Conservation (phyloP, 148 eudicot species). For the Cornus kousa region DNA sequence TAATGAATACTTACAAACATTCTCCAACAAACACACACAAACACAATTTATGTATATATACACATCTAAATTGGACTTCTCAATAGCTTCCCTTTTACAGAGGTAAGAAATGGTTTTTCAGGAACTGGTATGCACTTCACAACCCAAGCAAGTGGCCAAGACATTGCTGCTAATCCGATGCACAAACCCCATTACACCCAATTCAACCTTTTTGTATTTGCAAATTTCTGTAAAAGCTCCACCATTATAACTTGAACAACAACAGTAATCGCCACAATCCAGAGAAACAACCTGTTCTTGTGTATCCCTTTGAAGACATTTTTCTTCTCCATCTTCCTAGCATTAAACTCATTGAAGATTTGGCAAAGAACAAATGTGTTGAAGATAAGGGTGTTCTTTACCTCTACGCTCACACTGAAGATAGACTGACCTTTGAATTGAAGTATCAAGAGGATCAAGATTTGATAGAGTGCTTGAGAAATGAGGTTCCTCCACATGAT, state of each 20-base stretch:
- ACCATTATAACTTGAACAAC: background rate
- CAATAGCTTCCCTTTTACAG: background rate
- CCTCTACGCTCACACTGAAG: background rate
- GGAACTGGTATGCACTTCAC: conserved; percentile 8
- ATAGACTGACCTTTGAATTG: background rate
- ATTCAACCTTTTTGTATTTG: conserved; percentile 4
- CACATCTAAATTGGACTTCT: no score
- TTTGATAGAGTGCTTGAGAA: conserved; percentile 3
- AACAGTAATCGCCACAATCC: background rate
- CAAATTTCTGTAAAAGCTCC: background rate
- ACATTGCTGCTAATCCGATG: background rate
- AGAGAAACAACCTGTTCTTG: background rate
- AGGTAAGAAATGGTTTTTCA: background rate
- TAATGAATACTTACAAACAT: no score
- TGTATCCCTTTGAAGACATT: background rate
- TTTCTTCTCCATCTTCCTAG: background rate
- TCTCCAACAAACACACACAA: no score
- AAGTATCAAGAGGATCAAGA: background rate
- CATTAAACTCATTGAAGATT: background rate
- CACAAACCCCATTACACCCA: background rate
- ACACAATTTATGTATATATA: no score
- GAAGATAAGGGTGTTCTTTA: conserved; percentile 1
- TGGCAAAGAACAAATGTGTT: conserved; percentile 3
- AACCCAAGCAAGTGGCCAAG: conserved; percentile 6
- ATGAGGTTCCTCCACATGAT: conserved; percentile 10